Percentiles rank a stretch among this genome's conserved stretches.
Conservation (phyloP, 176 grass and related monocot genomes). For the Hordeum vulgare region MorexV3_pseudomolecules_assembly NC_058520.1:454108802-454109301, state of each 20-base stretch:
- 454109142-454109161: not conserved
- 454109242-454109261: not conserved
- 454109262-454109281: not conserved
- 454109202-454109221: not conserved
- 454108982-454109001: not conserved
- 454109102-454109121: not conserved
- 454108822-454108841: constrained; percentile 43
- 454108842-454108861: not conserved
- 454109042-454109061: constrained; percentile 4
- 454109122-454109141: not conserved
- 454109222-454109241: not conserved
- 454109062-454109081: not conserved
- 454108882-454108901: not conserved
- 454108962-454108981: constrained; percentile 6
- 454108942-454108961: not conserved
- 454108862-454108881: constrained; percentile 5
- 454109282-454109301: not conserved
- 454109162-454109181: not conserved
- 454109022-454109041: not conserved
- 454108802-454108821: constrained; percentile 89
- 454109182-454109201: not conserved
- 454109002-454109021: constrained; percentile 4
- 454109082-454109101: not conserved
- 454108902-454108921: not conserved
- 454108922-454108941: not conserved